Base-by-base conservation (phyloP, 2,329 filamentous ascomycete genomes). In the Leptographium wingfieldii region DNA sequence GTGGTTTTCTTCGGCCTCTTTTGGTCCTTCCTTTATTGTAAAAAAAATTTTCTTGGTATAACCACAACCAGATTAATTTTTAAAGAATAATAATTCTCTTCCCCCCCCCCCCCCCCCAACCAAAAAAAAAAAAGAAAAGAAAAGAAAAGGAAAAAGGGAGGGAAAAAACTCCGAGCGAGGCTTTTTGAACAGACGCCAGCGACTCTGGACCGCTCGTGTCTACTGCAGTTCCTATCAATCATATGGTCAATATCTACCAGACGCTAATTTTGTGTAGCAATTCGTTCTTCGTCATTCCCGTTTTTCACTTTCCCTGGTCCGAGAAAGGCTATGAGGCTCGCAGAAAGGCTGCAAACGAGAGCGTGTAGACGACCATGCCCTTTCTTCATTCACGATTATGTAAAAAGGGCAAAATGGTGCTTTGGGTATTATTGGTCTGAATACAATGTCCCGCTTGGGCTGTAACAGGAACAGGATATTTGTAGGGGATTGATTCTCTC, bases 271-370 rank as follows among this genome's bases (percentile, higher is more conserved):
- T 33, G 29, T 48, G 57, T 68, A 94, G 90, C 78, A 86, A 86
- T 75, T 85, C 82, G 33, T 96, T 96, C 84, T 94, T 96, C 79
- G 80, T 94, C 72, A 84, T 95, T 63, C 92, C 92, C 57, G 91
- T 96, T 64, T 86, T 88, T 68, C 91, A 96, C 79, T 95, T 96
- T 80, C 92, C 92, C 59, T 96, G 92, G 92, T 92, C 88, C 46
- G 86, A 88, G 68, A 87, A 87, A 75, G 88, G 83, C 58, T 82
- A 81, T 63, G 80, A 84, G 72, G 72, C 71, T 62, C 81, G 85
- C 63, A 70, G 69, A 62, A 77, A 86, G 77, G 74, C 73, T 59
- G 76, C 77, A 48, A 76, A 76, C 58, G 68, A 69, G 59, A 69
- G 63, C 35, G 70, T 65, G 51, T 73, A 68, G 67, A 67, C 35